Conservation (phyloP, 78 protist species). For the Thecamonas trahens region DNA sequence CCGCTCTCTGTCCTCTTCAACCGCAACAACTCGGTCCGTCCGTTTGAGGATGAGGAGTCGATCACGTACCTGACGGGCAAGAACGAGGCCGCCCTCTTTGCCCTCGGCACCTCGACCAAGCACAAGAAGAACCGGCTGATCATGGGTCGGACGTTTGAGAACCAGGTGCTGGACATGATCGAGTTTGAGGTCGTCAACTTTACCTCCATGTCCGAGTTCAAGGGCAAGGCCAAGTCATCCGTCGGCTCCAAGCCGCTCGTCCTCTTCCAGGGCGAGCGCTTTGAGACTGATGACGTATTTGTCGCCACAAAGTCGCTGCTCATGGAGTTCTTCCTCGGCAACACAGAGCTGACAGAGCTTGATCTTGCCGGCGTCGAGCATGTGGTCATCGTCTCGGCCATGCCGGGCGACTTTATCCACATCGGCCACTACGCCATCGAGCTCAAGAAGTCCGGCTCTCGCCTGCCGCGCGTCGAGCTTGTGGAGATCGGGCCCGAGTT, state of each 20-base stretch:
- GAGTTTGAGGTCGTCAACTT: conserved; percentile 62
- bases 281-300: conserved; percentile 37
- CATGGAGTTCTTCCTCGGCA: conserved; percentile 81
- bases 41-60: conserved; percentile 59
- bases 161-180: conserved; percentile 77
- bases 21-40: conserved; percentile 36
- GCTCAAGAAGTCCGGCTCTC: conserved; percentile 59
- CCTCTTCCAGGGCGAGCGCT: conserved; percentile 65
- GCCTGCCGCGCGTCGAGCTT: conserved; percentile 58
- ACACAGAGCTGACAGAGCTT: conserved; percentile 26
- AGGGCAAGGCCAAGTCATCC: neutral
- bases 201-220: conserved; percentile 9
- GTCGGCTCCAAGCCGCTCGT: conserved; percentile 71
- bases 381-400: conserved; percentile 50
- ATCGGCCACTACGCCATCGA: conserved; percentile 41
- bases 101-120: conserved; percentile 66
- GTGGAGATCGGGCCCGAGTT: conserved; percentile 66
- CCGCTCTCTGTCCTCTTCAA: conserved; percentile 4
- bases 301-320: conserved; percentile 38
- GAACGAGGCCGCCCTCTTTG: conserved; percentile 65
- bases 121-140: conserved; percentile 79
- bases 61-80: conserved; percentile 32
- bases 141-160: conserved; percentile 77
- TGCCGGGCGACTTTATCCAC: conserved; percentile 10
- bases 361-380: conserved; percentile 70